Percentiles rank a stretch among this genome's conserved stretches.
Evolutionary conservation across 2,329 filamentous ascomycete genomes (phyloP).

Genomic region (Fusarium sp.): DNA sequence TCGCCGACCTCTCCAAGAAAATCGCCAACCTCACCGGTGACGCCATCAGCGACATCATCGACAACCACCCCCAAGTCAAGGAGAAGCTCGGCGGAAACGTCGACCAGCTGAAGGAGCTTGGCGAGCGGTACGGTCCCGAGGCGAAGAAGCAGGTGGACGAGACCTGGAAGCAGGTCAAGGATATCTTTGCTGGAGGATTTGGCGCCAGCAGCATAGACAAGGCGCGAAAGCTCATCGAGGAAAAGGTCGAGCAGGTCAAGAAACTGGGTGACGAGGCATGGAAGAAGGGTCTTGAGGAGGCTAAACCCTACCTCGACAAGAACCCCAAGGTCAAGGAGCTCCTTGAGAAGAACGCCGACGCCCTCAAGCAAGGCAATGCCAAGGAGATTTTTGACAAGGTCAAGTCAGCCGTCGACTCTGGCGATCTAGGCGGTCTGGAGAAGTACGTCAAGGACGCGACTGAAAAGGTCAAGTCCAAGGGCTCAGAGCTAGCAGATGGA

Average conservation of each 20-base stretch:
- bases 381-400: conserved; percentile 71
- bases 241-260: conserved; percentile 75
- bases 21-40: conserved; percentile 71
- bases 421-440: conserved; percentile 61
- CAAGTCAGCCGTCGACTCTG: conserved; percentile 69
- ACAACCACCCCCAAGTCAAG: conserved; percentile 80
- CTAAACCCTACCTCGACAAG: conserved; percentile 79
- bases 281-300: conserved; percentile 76
- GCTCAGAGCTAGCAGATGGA: conserved; percentile 49
- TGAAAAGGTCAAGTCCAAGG: conserved; percentile 59
- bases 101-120: conserved; percentile 75
- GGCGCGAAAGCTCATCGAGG: conserved; percentile 71
- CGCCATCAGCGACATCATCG: conserved; percentile 71
- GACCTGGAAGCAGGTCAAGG: conserved; percentile 74
- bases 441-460: conserved; percentile 47
- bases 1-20: conserved; percentile 70
- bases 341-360: conserved; percentile 75
- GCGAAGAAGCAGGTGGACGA: conserved; percentile 80
- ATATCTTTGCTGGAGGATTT: conserved; percentile 71
- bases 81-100: conserved; percentile 76
- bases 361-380: conserved; percentile 74
- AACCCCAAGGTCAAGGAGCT: conserved; percentile 80
- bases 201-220: conserved; percentile 63
- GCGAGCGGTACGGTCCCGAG: conserved; percentile 77
- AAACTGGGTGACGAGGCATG: conserved; percentile 78